Evolutionary conservation across 2,329 filamentous ascomycete species (phyloP), one percentile per base, ranked within the genome.

Genomic region (Monosporascus sp.): DNA sequence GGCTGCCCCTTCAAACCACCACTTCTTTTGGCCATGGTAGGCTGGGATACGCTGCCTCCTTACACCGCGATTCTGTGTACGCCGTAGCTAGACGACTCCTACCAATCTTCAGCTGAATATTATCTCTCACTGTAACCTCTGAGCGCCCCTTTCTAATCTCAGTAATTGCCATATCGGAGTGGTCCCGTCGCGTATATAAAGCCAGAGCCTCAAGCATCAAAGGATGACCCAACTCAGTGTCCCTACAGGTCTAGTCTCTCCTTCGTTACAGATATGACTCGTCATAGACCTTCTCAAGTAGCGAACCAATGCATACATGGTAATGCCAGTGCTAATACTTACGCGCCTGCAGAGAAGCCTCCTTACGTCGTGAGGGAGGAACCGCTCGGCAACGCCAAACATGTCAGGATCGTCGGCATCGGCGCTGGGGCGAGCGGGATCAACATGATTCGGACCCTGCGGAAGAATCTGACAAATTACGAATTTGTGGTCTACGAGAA

Each of bases 401-500:
- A 69, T 59, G 62, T 76, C 53, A 73, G 71, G 39, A 70, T 77
- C 57, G 67, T 76, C 53, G 70, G 69, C 41, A 73, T 77, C 58
- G 74, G 74, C 1, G 74, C 74, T 25, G 74, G 74, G 15, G 71
- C 70, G 22, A 75, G 72, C 58, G 73, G 73, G 37, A 65, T 76
- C 58, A 76, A 75, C 55, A 66, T 76, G 68, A 63, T 69, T 54
- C 73, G 74, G 51, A 75, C 75, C 5, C 66, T 79, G 39, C 71
- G 74, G 41, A 66, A 70, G 44, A 69, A 70, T 48, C 63, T 78
- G 37, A 65, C 58, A 52, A 64, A 71, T 59, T 77, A 74, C 57
- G 72, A 78, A 52, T 68, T 75, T 48, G 65, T 76, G 39, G 65
- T 82, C 44, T 82, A 82, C 61, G 80, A 83, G 58, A 83, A 82